A percentile compares a stretch with the other conserved stretches of the same genome.
Evolutionary conservation across 164 flowering plant genomes (phyloP).

Genomic region (Annona squamosa): DNA sequence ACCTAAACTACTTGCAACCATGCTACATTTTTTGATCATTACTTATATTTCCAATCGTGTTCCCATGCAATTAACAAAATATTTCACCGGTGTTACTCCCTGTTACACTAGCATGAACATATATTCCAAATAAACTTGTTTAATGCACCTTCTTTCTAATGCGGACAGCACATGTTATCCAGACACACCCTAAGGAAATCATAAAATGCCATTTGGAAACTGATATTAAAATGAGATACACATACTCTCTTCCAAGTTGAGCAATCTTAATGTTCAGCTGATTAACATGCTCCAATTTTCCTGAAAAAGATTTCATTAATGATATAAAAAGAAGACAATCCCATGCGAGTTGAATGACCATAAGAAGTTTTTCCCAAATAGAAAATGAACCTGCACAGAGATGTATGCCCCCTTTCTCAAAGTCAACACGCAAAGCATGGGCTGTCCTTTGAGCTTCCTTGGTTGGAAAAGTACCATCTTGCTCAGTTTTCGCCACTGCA

Average conservation of each 20-base stretch:
- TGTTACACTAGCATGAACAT: too few relatives aligned
- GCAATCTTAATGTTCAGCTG: conserved; percentile 58
- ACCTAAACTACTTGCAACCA: too few relatives aligned
- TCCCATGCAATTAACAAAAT: too few relatives aligned
- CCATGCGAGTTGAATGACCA: not conserved
- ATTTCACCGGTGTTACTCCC: too few relatives aligned
- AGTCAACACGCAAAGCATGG: conserved; percentile 64
- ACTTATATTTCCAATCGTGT: too few relatives aligned
- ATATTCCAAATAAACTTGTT: too few relatives aligned
- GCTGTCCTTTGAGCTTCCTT: conserved; percentile 82
- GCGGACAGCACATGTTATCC: too few relatives aligned
- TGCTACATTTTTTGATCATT: too few relatives aligned
- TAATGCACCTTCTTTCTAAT: too few relatives aligned
- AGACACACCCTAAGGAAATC: not conserved
- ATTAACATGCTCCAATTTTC: conserved; percentile 64
- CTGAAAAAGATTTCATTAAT: conserved; percentile 17
- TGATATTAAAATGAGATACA: conserved; percentile 6
- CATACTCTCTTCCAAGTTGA: conserved; percentile 74
- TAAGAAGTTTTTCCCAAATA: not conserved
- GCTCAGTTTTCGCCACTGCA: conserved; percentile 75
- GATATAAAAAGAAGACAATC: not conserved
- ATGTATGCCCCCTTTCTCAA: conserved; percentile 98
- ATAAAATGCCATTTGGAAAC: conserved; percentile 1
- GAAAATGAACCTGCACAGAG: conserved; percentile 49
- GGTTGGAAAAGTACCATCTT: conserved; percentile 37